Evolutionary conservation across 2,329 filamentous ascomycete species (phyloP).

Genomic region (Penicillium sp.): DNA sequence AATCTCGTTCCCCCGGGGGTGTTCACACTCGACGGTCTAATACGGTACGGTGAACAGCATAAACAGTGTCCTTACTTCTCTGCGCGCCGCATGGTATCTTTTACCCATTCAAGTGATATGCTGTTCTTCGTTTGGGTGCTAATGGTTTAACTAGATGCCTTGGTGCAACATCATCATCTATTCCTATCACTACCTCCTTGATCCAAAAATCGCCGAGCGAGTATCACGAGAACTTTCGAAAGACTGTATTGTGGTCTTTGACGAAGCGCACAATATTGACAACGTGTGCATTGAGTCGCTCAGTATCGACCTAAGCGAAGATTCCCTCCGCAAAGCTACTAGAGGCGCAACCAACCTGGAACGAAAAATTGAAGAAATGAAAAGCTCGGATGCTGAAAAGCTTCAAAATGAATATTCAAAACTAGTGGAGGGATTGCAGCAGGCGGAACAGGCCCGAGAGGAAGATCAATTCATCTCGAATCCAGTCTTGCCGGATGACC

Average conservation of each 20-base stretch:
- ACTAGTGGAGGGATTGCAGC: constrained; percentile 83
- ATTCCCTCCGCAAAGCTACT: constrained; percentile 85
- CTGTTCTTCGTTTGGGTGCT: constrained; percentile 15
- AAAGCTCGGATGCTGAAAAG: constrained; percentile 90
- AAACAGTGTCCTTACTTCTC: constrained; percentile 99
- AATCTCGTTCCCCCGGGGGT: constrained; percentile 93
- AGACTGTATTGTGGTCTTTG: constrained; percentile 97
- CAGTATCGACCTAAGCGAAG: constrained; percentile 94
- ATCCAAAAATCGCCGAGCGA: constrained; percentile 94
- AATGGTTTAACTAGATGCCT: constrained; percentile 67
- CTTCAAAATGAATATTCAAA: constrained; percentile 94
- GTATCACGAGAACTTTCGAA: constrained; percentile 95
- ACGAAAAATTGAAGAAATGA: constrained; percentile 88
- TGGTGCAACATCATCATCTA: constrained; percentile 99
- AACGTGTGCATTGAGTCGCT: constrained; percentile 98
- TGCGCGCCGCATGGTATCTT: constrained; percentile 77
- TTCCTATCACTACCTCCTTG: constrained; percentile 96
- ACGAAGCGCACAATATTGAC: constrained; percentile 98
- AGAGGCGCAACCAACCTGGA: constrained; percentile 89
- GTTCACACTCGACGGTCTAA: constrained; percentile 87
- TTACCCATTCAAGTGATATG: background rate
- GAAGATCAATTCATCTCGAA: constrained; percentile 98
- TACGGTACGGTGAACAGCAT: constrained; percentile 87
- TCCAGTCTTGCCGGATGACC: constrained; percentile 85
- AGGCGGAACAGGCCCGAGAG: constrained; percentile 81